phyloP scores from a whole-genome alignment of 352 stramenopile genomes.

The Pythium utonaiense region DNA sequence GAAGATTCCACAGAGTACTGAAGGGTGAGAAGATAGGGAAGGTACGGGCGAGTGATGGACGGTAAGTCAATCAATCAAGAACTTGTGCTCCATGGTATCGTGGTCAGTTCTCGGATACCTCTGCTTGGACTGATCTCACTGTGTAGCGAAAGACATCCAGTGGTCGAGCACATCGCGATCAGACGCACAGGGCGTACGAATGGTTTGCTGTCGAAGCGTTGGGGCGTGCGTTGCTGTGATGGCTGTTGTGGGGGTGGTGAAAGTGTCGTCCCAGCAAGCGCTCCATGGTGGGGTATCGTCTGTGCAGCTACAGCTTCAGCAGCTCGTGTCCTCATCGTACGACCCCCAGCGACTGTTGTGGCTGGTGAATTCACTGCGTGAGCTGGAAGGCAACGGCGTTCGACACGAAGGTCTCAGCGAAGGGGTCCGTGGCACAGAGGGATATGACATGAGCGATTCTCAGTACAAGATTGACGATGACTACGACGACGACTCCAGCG shows the following conservation, averaged over 20 bases:
- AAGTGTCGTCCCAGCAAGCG: background rate
- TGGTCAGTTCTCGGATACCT: background rate
- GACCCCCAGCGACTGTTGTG: constrained; percentile 1
- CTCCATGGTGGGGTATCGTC: background rate
- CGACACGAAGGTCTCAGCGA: background rate
- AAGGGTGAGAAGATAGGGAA: constrained; percentile 5
- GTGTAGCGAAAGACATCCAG: too few species aligned
- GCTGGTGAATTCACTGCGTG: constrained; percentile 10
- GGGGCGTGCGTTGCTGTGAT: too few species aligned
- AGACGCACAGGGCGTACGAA: too few species aligned
- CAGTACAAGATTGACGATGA: constrained; percentile 6
- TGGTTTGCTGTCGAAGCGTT: too few species aligned
- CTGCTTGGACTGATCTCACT: background rate
- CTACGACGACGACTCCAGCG: constrained; percentile 7
- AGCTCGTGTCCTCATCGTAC: background rate
- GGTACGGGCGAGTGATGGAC: background rate
- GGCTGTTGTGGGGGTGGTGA: too few species aligned
- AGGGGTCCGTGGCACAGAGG: background rate
- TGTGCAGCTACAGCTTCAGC: background rate
- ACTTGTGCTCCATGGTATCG: background rate
- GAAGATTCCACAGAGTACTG: constrained; percentile 21
- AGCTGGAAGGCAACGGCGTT: constrained; percentile 6
- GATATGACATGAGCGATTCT: constrained; percentile 3
- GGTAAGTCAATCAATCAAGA: constrained; percentile 7
- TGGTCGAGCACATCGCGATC: too few species aligned